Evolutionary conservation across 1,139 yeast species (phyloP).

Genomic region (Pichia sp.): DNA sequence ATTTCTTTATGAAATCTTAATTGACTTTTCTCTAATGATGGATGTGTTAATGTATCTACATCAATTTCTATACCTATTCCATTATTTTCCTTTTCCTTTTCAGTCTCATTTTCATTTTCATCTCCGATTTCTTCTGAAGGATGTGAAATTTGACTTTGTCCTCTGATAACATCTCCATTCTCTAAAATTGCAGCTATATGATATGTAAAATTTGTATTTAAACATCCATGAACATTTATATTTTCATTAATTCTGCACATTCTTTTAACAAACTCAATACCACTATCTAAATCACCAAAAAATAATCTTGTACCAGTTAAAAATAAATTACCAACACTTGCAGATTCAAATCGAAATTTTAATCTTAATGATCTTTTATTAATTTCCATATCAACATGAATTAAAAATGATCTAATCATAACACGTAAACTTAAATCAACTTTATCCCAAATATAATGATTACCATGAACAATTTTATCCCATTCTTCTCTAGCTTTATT

Average conservation of each 20-base stretch:
- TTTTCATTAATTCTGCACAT: conserved; percentile 56
- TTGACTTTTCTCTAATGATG: too few relatives aligned
- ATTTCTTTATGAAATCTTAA: too few relatives aligned
- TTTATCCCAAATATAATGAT: conserved; percentile 61
- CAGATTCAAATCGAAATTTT: conserved; percentile 38
- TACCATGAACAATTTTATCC: conserved; percentile 73
- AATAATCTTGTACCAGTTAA: conserved; percentile 77
- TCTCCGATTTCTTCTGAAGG: conserved; percentile 34
- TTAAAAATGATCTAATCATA: background rate
- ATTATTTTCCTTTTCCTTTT: background rate
- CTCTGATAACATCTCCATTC: conserved; percentile 73
- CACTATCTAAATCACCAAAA: conserved; percentile 78
- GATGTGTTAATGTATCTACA: too few relatives aligned
- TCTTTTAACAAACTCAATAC: conserved; percentile 68
- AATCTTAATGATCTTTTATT: too few relatives aligned
- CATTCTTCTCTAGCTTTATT: conserved; percentile 45
- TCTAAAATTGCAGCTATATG: conserved; percentile 74
- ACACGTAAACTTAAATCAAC: conserved; percentile 32
- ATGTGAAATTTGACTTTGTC: conserved; percentile 94
- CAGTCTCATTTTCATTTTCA: background rate
- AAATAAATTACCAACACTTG: conserved; percentile 80
- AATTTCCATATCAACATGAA: background rate
- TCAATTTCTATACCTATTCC: background rate
- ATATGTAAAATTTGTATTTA: conserved; percentile 78
- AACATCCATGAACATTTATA: conserved; percentile 66